Percentiles rank a stretch among this genome's conserved stretches.
Conservation (phyloP, 495 filamentous ascomycete species). For the Penicillium diatomitis region DNA sequence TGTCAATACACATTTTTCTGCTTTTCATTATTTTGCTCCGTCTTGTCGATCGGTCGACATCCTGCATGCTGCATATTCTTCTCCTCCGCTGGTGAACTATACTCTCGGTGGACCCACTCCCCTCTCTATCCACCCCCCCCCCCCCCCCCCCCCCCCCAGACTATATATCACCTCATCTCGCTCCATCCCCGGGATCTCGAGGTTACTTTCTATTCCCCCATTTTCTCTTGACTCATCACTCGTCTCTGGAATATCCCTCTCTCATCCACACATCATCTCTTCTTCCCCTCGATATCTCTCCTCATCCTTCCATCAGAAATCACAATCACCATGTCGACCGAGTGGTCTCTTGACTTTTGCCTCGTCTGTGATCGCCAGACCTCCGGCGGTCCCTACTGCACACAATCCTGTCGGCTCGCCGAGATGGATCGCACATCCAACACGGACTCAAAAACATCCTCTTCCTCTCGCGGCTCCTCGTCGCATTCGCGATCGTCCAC, state of each 20-base stretch:
- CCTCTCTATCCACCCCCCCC: too few relatives aligned
- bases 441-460: slow-evolving; percentile 35
- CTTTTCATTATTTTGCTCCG: too few relatives aligned
- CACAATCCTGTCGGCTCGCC: slow-evolving; percentile 80
- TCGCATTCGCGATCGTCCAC: slow-evolving; percentile 32
- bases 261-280: not conserved
- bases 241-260: not conserved
- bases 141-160: too few relatives aligned
- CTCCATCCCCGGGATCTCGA: too few relatives aligned
- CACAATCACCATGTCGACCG: slow-evolving; percentile 52
- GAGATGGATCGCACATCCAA: slow-evolving; percentile 65
- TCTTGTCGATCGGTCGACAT: too few relatives aligned
- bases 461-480: slow-evolving; percentile 11
- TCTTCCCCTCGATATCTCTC: not conserved
- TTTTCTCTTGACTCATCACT: not conserved
- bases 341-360: slow-evolving; percentile 91
- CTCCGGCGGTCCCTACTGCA: slow-evolving; percentile 73
- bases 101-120: too few relatives aligned
- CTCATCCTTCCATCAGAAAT: not conserved
- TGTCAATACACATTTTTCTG: too few relatives aligned
- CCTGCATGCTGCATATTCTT: too few relatives aligned
- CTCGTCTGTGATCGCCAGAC: slow-evolving; percentile 89
- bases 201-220: too few relatives aligned
- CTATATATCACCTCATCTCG: too few relatives aligned
- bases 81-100: too few relatives aligned